These are phyloP conservation scores for Cercospora citrullina DNA, from an alignment of 2,329 filamentous ascomycete genomes.

Conservation along the genomic window DNA sequence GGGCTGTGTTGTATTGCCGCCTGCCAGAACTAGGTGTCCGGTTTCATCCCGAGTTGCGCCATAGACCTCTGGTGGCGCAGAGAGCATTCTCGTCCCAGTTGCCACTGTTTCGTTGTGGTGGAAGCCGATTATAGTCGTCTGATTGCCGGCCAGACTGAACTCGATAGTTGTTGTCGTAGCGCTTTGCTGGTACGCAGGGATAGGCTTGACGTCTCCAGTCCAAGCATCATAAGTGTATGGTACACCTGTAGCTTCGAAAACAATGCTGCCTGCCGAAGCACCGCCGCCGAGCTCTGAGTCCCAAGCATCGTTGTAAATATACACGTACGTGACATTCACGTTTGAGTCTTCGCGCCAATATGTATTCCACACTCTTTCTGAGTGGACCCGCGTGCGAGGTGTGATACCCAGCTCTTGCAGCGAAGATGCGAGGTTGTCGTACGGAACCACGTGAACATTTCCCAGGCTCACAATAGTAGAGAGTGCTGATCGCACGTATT, in stretches of 20 bases:
- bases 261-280: conserved; percentile 30
- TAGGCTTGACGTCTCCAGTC: conserved; percentile 42
- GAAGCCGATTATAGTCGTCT: conserved; percentile 46
- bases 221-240: conserved; percentile 48
- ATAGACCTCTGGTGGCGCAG: conserved; percentile 18
- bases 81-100: background rate
- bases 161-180: conserved; percentile 37
- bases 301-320: conserved; percentile 45
- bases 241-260: conserved; percentile 35
- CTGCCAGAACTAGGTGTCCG: conserved; percentile 6
- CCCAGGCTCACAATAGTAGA: conserved; percentile 28
- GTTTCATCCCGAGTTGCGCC: background rate
- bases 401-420: conserved; percentile 38
- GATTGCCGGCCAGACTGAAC: conserved; percentile 43
- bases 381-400: conserved; percentile 35
- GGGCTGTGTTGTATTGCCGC: conserved; percentile 10
- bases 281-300: conserved; percentile 25
- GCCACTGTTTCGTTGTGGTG: conserved; percentile 21
- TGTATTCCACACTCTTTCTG: conserved; percentile 40
- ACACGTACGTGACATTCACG: conserved; percentile 41
- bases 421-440: conserved; percentile 37
- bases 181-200: conserved; percentile 39
- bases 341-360: conserved; percentile 39
- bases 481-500: conserved; percentile 30
- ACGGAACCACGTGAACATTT: conserved; percentile 42